Evolutionary conservation across 208 protist species (phyloP), one percentile per base, ranked within the genome.

Genomic region (Leishmania guyanensis): DNA sequence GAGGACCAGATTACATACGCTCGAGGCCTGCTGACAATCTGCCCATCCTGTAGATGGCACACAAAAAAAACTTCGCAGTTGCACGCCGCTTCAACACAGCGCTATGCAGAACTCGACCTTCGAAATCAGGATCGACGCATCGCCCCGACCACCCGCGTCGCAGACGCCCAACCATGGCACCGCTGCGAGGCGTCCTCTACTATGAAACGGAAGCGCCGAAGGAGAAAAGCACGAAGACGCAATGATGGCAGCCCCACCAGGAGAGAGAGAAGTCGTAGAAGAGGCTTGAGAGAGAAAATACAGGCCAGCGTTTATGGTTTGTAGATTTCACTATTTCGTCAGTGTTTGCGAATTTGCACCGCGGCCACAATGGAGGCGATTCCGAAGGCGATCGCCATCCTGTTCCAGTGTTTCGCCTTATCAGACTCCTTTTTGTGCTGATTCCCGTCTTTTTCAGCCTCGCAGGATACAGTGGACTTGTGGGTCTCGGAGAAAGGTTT

Each of bases 401-500:
- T 46, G 48, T 62, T 76, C 72, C 53, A 76, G 29, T 22, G 22
- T 17, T 60, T 58, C 6, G 51, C 3, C 22, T 62, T 54, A 36
- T 81, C 69, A 46, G 53, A 68, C 48, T 78, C 51, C 53, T 75
- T 74, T 48, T 66, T 68, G 36, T 74, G 36, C 14, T 26, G 53
- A 20, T 77, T 77, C 56, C 60, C 68, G 14, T 14, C 43, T 8
- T 17, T n/a, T 46, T 50, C 68, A 10, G 14, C 2, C 3, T 65
- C 43, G 46, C 48, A n/a, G 6, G 22, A 26, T 12, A 22, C 14
- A 5, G 51, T n/a, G 6, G 20, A 12, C 26, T 73, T 78, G 12
- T 77, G n/a, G 20, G 46, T 46, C 17, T 77, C 54, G 8, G 51
- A 58, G 10, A 60, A 72, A 22, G n/a, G 66, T 12, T 56, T 71